phyloP scores from a whole-genome alignment of 140 eudicot species.

The Flaveria floridana region DNA sequence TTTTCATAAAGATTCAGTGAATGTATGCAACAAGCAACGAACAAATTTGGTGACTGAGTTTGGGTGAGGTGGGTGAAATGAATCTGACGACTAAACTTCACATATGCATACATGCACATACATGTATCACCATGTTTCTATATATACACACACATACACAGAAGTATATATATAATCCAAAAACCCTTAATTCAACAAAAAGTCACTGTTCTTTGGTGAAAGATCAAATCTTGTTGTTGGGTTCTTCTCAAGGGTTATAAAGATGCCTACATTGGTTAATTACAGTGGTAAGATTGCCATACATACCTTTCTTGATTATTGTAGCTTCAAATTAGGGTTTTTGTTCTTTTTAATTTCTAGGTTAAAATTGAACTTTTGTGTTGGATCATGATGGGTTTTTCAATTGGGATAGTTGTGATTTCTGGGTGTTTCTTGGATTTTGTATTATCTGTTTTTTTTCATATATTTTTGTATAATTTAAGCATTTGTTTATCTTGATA shows the following conservation, averaged over 20 bases:
- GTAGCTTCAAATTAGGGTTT: constrained; percentile 4
- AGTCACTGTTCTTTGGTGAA: constrained; percentile 32
- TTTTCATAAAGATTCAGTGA: constrained; percentile 33
- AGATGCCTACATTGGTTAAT: constrained; percentile 82
- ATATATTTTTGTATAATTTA: constrained; percentile 11
- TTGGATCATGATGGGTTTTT: constrained; percentile 19
- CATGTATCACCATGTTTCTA: constrained; percentile 7
- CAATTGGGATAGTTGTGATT: constrained; percentile 19
- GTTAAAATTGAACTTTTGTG: constrained; percentile 22
- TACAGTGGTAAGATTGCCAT: constrained; percentile 67
- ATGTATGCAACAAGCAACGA: constrained; percentile 32
- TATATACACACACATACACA: constrained; percentile 16
- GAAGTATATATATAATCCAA: constrained; percentile 10
- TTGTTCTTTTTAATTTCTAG: constrained; percentile 8
- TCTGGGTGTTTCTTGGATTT: constrained; percentile 22
- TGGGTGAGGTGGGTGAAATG: constrained; percentile 26
- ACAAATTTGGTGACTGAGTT: constrained; percentile 27
- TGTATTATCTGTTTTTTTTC: background rate
- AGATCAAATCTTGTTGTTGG: constrained; percentile 38
- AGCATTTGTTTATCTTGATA: background rate
- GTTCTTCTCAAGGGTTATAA: constrained; percentile 36
- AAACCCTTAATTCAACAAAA: background rate
- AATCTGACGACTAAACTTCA: constrained; percentile 33
- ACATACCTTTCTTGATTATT: background rate
- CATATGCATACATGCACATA: constrained; percentile 7